Conservation (phyloP, 1,139 yeast genomes). For the Spencermartinsiella ligniputridi region DNA sequence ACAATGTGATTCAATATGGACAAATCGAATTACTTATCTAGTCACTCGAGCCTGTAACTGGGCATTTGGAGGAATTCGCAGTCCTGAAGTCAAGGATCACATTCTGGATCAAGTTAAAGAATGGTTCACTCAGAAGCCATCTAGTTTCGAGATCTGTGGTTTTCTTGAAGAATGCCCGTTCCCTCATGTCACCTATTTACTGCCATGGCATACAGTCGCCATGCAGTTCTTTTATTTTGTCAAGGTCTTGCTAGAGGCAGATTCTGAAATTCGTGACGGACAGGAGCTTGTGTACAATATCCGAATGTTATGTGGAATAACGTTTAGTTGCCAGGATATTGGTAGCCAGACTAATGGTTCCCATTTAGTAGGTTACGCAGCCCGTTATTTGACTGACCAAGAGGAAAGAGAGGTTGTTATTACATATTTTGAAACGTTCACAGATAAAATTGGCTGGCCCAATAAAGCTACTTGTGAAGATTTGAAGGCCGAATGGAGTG, state of each 20-base stretch:
- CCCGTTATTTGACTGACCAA: neutral
- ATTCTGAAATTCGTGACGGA: neutral
- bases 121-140: conserved; percentile 5
- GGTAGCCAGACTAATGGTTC: conserved; percentile 3
- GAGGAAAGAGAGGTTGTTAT: conserved; percentile 1
- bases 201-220: conserved; percentile 7
- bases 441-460: conserved; percentile 6
- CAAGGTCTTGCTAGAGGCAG: neutral
- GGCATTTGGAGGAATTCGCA: conserved; percentile 5
- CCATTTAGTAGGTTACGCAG: conserved; percentile 1
- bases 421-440: neutral
- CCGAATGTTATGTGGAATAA: conserved; percentile 4
- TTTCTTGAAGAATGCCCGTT: conserved; percentile 1
- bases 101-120: conserved; percentile 4
- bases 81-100: neutral
- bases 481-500: neutral
- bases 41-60: conserved; percentile 10
- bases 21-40: conserved; percentile 8
- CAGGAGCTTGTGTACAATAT: neutral
- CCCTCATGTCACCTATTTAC: conserved; percentile 4
- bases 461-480: neutral
- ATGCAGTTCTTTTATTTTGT: conserved; percentile 8
- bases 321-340: conserved; percentile 1
- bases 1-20: conserved; percentile 8
- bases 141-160: conserved; percentile 2